A percentile compares a stretch with the other conserved stretches of the same genome.
Conservation (phyloP, 1,284 basidiomycete genomes). For the Chalciporus sp. region DNA sequence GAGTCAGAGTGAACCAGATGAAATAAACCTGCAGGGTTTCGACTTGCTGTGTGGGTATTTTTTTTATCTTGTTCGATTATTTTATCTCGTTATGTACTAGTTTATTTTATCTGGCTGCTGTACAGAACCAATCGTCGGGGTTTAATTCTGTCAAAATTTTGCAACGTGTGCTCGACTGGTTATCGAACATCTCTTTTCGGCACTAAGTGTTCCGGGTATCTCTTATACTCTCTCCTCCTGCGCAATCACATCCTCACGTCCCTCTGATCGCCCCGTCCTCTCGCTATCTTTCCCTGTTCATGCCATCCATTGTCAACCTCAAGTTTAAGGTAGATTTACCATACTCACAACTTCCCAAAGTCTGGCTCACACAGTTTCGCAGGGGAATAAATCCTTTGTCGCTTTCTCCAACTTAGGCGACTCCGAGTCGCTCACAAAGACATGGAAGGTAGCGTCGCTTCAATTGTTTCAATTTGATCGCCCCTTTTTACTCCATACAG, state of each 20-base stretch:
- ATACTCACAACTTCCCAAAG: neutral
- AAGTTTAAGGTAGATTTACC: slow-evolving; percentile 2
- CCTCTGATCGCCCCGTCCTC: slow-evolving; percentile 24
- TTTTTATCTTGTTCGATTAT: slow-evolving; percentile 2
- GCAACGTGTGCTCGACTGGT: slow-evolving; percentile 27
- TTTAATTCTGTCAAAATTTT: slow-evolving; percentile 34
- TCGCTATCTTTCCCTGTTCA: neutral
- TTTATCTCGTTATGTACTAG: neutral
- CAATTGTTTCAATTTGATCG: slow-evolving; percentile 4
- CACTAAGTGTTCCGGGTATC: slow-evolving; percentile 18
- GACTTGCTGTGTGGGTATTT: slow-evolving; percentile 16
- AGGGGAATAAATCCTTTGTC: slow-evolving; percentile 90
- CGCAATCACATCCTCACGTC: slow-evolving; percentile 9
- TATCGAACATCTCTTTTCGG: slow-evolving; percentile 8
- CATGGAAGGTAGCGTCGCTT: slow-evolving; percentile 68
- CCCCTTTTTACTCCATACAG: slow-evolving; percentile 37
- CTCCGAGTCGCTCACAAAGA: slow-evolving; percentile 78
- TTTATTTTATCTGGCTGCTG: slow-evolving; percentile 10
- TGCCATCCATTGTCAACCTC: slow-evolving; percentile 23
- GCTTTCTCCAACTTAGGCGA: slow-evolving; percentile 84
- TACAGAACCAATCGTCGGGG: slow-evolving; percentile 29
- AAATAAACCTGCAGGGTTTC: slow-evolving; percentile 3
- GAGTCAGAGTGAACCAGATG: too few relatives aligned
- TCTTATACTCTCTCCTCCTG: slow-evolving; percentile 24
- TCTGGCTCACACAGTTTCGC: slow-evolving; percentile 22